A percentile compares a stretch with the other conserved stretches of the same genome.
These are phyloP conservation scores for Trichomonas tenax DNA, from an alignment of 208 protist genomes.

Conservation along the genomic window DNA sequence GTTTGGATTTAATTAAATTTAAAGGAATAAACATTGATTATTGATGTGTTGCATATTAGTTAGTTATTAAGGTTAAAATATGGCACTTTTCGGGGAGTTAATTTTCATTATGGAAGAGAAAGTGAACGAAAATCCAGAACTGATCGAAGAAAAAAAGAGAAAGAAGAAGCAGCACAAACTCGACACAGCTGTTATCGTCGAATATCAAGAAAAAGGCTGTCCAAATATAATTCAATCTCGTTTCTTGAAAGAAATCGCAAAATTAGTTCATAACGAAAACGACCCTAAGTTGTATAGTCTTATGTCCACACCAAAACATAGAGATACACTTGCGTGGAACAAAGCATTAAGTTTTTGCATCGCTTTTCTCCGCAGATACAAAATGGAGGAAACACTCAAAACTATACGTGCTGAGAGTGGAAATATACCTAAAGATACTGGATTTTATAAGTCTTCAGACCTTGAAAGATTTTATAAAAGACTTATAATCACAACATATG, in stretches of 20 bases:
- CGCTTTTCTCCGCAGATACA: not conserved
- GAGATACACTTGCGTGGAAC: not conserved
- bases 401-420: not conserved
- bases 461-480: not conserved
- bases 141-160: not conserved
- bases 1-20: too few species aligned
- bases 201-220: not conserved
- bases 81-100: too few species aligned
- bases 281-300: not conserved
- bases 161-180: not conserved
- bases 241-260: not conserved
- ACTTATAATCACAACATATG: not conserved
- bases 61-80: too few species aligned
- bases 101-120: not conserved
- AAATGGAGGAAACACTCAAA: not conserved
- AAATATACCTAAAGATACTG: not conserved
- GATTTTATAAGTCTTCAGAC: not conserved
- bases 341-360: not conserved
- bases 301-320: not conserved
- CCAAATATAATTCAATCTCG: not conserved
- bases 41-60: too few species aligned
- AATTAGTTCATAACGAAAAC: not conserved
- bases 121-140: not conserved
- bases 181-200: not conserved
- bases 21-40: too few species aligned